These are phyloP conservation scores for Saxophila tyrrhenica DNA, from an alignment of 495 filamentous ascomycete species.

Conservation along the genomic window DNA sequence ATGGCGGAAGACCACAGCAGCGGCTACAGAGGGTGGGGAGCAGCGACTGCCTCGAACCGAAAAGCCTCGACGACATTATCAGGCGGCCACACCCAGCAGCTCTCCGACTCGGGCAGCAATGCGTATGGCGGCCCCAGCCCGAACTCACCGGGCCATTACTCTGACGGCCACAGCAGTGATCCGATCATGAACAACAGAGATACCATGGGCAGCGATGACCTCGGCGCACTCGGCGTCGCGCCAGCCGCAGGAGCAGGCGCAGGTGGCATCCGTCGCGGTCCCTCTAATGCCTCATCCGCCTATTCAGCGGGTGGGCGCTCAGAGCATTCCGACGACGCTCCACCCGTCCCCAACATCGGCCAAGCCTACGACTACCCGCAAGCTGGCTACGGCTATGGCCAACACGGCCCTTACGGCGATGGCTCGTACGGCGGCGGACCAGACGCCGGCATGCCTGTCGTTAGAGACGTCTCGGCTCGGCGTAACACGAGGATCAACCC, in stretches of 20 bases:
- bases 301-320: conserved; percentile 78
- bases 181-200: conserved; percentile 49
- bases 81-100: conserved; percentile 51
- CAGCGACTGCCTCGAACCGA: conserved; percentile 62
- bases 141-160: conserved; percentile 48
- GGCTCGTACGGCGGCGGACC: conserved; percentile 40
- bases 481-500: conserved; percentile 89
- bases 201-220: conserved; percentile 37
- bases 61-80: conserved; percentile 84
- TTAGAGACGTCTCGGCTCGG: conserved; percentile 83
- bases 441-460: conserved; percentile 56
- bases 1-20: conserved; percentile 44
- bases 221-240: conserved; percentile 58
- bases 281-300: conserved; percentile 91
- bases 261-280: conserved; percentile 66
- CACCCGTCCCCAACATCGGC: conserved; percentile 30
- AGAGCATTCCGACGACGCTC: conserved; percentile 66
- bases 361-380: conserved; percentile 38
- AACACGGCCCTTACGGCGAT: conserved; percentile 44
- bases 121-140: conserved; percentile 44
- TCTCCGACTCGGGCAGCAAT: conserved; percentile 56
- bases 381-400: conserved; percentile 21
- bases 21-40: conserved; percentile 93
- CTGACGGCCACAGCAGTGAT: conserved; percentile 64
- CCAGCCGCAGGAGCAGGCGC: conserved; percentile 52